Evolutionary conservation across 768 basidiomycete genomes (phyloP).

Genomic region (Royoungia palumana): DNA sequence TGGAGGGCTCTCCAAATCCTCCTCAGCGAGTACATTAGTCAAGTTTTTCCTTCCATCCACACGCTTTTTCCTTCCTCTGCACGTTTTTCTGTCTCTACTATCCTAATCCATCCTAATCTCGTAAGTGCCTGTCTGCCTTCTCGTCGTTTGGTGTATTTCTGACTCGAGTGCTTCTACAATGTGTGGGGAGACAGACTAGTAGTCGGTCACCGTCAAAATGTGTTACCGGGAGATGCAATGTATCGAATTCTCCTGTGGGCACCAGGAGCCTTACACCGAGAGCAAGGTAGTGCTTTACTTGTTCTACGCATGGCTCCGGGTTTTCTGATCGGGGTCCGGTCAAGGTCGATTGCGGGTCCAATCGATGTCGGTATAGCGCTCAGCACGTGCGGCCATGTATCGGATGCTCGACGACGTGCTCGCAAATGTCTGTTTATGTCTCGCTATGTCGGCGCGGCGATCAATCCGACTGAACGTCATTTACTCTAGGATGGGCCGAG

Average conservation of each 20-base stretch:
- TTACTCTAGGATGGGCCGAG: slow-evolving; percentile 19
- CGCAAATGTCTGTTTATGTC: slow-evolving; percentile 34
- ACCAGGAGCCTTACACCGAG: slow-evolving; percentile 31
- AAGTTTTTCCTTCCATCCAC: background rate
- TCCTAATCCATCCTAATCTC: slow-evolving; percentile 18
- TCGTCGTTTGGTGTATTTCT: slow-evolving; percentile 5
- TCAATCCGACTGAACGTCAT: no score
- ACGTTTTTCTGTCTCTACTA: slow-evolving; percentile 2
- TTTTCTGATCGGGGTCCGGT: slow-evolving; percentile 5
- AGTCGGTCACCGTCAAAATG: slow-evolving; percentile 30
- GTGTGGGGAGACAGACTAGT: background rate
- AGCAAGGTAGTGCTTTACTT: slow-evolving; percentile 27
- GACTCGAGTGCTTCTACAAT: background rate
- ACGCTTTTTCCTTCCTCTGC: background rate
- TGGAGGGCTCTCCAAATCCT: background rate
- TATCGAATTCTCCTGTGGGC: slow-evolving; percentile 38
- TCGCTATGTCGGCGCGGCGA: background rate
- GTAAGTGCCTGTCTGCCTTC: slow-evolving; percentile 10
- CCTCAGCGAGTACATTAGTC: slow-evolving; percentile 12
- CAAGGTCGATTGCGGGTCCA: slow-evolving; percentile 43
- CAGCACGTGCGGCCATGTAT: slow-evolving; percentile 34
- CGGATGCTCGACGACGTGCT: slow-evolving; percentile 38
- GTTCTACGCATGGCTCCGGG: slow-evolving; percentile 20
- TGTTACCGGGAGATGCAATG: slow-evolving; percentile 42
- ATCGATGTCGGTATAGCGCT: slow-evolving; percentile 43